A percentile compares a stretch with the other conserved stretches of the same genome.
Conservation (phyloP, 345 rosid genomes). For the Hirschfeldia incana region DNA sequence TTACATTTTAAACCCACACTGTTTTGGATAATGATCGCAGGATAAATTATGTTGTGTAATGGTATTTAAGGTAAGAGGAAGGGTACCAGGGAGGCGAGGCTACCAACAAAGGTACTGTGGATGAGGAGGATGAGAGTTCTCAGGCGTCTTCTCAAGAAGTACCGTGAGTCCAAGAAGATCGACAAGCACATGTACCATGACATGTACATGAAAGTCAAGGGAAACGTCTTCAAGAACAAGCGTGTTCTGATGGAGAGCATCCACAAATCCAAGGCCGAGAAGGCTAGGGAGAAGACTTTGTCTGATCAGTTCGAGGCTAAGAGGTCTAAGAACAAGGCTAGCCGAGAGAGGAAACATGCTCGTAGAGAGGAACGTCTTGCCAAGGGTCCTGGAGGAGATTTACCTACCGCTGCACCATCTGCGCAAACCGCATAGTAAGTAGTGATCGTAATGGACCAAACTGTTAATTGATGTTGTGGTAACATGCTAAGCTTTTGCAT, state of each 20-base stretch:
- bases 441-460: neutral
- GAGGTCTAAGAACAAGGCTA: slow-evolving; percentile 95
- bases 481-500: neutral
- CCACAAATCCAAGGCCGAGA: slow-evolving; percentile 96
- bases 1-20: neutral
- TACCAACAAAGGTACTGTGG: slow-evolving; percentile 92
- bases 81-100: slow-evolving; percentile 97
- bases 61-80: slow-evolving; percentile 75
- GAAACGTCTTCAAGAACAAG: slow-evolving; percentile 95
- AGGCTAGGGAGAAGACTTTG: slow-evolving; percentile 92
- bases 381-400: slow-evolving; percentile 72
- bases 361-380: slow-evolving; percentile 92
- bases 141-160: slow-evolving; percentile 85
- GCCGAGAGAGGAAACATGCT: slow-evolving; percentile 87
- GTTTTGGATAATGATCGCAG: neutral
- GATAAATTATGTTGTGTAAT: neutral
- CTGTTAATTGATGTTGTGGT: neutral
- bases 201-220: slow-evolving; percentile 99
- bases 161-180: slow-evolving; percentile 88
- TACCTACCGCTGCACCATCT: slow-evolving; percentile 43
- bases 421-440: slow-evolving; percentile 48
- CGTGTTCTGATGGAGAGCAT: slow-evolving; percentile 96
- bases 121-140: slow-evolving; percentile 97
- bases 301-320: slow-evolving; percentile 94
- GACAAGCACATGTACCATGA: slow-evolving; percentile 98